Conservation (phyloP, 2,329 filamentous ascomycete genomes). For the Colletotrichum sidae region DNA sequence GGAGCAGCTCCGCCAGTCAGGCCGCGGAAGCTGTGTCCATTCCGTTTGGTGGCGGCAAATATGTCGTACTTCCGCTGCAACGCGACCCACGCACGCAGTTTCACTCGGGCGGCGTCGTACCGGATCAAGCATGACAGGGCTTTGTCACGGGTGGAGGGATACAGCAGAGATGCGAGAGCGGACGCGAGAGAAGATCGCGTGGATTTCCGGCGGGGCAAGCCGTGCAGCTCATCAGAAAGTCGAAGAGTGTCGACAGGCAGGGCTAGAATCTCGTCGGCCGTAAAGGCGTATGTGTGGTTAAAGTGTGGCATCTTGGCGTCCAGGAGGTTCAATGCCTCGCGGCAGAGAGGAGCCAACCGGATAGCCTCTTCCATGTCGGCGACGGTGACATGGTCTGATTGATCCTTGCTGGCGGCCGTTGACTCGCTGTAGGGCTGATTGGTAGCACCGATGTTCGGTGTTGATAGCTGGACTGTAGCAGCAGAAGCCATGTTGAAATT, state of each 20-base stretch:
- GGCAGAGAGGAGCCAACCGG: conserved; percentile 45
- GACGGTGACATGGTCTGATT: conserved; percentile 1
- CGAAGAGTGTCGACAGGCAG: conserved; percentile 47
- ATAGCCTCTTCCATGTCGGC: conserved; percentile 41
- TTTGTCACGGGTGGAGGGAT: conserved; percentile 47
- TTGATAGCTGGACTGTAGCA: conserved; percentile 44
- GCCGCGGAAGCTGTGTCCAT: conserved; percentile 45
- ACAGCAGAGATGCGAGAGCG: conserved; percentile 47
- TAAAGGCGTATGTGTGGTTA: conserved; percentile 45
- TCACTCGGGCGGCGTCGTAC: conserved; percentile 51
- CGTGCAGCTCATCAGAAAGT: conserved; percentile 46
- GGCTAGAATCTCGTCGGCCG: conserved; percentile 49
- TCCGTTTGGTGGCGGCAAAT: conserved; percentile 46
- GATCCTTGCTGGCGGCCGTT: conserved; percentile 1
- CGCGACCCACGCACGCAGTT: conserved; percentile 49
- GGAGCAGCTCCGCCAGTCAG: conserved; percentile 46
- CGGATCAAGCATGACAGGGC: conserved; percentile 52
- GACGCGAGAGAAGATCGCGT: conserved; percentile 45
- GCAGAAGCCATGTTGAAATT: conserved; percentile 45
- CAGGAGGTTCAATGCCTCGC: conserved; percentile 44
- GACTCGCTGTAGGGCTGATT: conserved; percentile 17
- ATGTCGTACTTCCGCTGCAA: conserved; percentile 51
- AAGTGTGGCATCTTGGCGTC: conserved; percentile 43
- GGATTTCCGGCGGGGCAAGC: conserved; percentile 50
- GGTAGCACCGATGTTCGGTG: conserved; percentile 2